Percentiles rank a stretch among this genome's conserved stretches.
phyloP scores from a whole-genome alignment of 371 early-diverging fungal genomes.

The Mortierella sp. region DNA sequence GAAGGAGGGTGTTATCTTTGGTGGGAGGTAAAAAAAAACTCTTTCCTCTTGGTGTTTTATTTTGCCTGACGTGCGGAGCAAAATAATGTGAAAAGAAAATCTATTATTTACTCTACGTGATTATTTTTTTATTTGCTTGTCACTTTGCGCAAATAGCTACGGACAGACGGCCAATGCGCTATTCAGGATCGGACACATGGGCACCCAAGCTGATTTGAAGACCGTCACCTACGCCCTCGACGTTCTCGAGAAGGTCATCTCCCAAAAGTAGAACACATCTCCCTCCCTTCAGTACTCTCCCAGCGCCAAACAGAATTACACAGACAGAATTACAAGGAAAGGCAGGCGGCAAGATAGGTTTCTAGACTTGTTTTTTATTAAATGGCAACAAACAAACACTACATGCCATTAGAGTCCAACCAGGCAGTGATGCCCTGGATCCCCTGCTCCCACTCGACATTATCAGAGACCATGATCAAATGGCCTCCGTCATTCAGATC shows the following conservation, averaged over 20 bases:
- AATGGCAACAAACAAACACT: not conserved
- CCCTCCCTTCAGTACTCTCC: not conserved
- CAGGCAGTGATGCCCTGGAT: constrained; percentile 54
- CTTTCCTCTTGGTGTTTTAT: too few relatives aligned
- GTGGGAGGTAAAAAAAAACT: constrained; percentile 40
- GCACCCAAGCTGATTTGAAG: constrained; percentile 37
- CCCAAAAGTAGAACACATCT: not conserved
- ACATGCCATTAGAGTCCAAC: constrained; percentile 54
- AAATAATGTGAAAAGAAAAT: not conserved
- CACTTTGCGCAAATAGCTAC: constrained; percentile 20
- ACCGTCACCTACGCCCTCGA: constrained; percentile 40
- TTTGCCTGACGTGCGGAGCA: not conserved
- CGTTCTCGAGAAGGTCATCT: constrained; percentile 32
- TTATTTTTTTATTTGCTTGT: not conserved
- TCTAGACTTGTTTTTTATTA: not conserved
- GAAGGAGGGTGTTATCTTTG: constrained; percentile 48
- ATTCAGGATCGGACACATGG: constrained; percentile 57
- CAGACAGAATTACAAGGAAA: too few relatives aligned
- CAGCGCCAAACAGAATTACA: not conserved
- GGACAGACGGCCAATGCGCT: constrained; percentile 45
- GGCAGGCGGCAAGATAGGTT: not conserved
- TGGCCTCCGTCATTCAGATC: constrained; percentile 50
- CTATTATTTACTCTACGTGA: not conserved
- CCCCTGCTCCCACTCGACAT: constrained; percentile 54
- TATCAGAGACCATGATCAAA: constrained; percentile 52